Base-by-base conservation (phyloP, 257 asterid species). In the Knoxia roxburghii region DNA sequence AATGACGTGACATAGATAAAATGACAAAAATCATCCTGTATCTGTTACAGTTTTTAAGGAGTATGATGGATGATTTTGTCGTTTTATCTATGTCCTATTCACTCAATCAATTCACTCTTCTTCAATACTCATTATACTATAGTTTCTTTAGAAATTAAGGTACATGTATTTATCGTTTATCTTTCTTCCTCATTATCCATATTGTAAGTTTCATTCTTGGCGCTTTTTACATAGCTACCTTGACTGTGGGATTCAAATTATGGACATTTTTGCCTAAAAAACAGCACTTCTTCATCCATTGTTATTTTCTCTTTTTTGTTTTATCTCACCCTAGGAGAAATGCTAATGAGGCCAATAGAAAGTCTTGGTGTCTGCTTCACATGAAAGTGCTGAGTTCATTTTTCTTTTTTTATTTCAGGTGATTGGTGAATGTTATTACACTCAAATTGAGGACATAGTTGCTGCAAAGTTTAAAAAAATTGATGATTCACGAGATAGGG, bases 351-450 rank as follows among this genome's bases (percentile, higher is more conserved):
- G 65, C 20, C 26, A 58, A 7, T 8, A 35, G 39, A 35, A 20
- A n/a, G 43, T 10, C 29, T 33, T 35, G 29, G 35, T 61, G 10
- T 46, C 13, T 50, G 32, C 51, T 23, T 30, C 46, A 6, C 43
- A 17, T n/a, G 53, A 39, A 1, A 21, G 21, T 35, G 24, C 69
- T 64, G 67, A 76, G 39, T 53, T 54, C 27, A 26, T 15, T 32
- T 49, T 48, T 20, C 57, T 74, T 74, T 68, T 57, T 61, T 75
- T 68, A 69, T 61, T 75, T 80, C 79, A 93, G 99, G 95, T 90
- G 71, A 86, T 93, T 84, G 95, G 99, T 5, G 96, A 93, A 76
- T 86, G 95, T 77, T 89, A 90, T 85, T 71, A 90, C 67, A 78
- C 82, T 77, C 79, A 80, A 79, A 76, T 84, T 74, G 73, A 78